These are phyloP conservation scores for Colletotrichum gloeosporioides DNA, from an alignment of 2,329 filamentous ascomycete genomes.

Conservation along the genomic window DNA sequence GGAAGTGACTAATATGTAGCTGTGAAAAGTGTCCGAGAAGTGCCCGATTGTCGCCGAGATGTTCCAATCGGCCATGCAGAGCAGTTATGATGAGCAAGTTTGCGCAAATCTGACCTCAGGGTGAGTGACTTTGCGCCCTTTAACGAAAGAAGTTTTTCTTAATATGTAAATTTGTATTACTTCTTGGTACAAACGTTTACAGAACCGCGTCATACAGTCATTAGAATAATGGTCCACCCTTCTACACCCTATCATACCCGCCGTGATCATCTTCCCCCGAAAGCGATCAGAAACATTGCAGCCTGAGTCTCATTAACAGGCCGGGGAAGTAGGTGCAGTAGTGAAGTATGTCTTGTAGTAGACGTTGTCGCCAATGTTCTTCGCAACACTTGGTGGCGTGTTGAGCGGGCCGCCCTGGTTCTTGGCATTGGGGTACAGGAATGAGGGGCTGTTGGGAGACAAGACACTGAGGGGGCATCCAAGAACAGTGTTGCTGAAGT, in stretches of 20 bases:
- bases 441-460: not conserved
- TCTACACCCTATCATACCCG: not conserved
- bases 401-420: conserved; percentile 3
- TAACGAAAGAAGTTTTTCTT: not conserved
- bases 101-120: not conserved
- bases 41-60: not conserved
- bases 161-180: not conserved
- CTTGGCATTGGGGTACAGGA: not conserved
- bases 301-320: not conserved
- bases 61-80: not conserved
- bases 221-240: not conserved
- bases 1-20: not conserved
- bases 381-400: not conserved
- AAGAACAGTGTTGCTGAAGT: not conserved
- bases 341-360: conserved; percentile 13
- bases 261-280: rapidly evolving
- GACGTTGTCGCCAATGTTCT: conserved; percentile 1
- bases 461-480: not conserved
- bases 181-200: not conserved
- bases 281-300: not conserved
- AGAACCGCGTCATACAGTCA: not conserved
- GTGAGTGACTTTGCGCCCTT: not conserved
- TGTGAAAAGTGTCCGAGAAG: not conserved
- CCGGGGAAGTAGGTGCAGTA: not conserved
- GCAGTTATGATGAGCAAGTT: not conserved